Evolutionary conservation across 2,329 filamentous ascomycete species (phyloP), one percentile per base, ranked within the genome.

Genomic region (Fusarium sp.): DNA sequence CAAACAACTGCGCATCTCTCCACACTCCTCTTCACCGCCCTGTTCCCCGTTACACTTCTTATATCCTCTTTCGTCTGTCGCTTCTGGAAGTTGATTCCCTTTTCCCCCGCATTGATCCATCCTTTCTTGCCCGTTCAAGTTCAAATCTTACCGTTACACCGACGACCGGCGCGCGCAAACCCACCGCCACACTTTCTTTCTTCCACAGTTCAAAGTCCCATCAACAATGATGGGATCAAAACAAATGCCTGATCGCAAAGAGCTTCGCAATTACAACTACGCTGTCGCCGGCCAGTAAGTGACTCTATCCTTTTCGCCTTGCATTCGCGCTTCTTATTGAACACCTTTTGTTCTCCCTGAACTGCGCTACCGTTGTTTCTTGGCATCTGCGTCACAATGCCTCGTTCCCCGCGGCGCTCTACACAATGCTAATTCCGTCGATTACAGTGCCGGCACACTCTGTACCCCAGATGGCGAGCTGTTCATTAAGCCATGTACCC

Each of bases 401-500:
- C 20, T 53, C 49, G 12, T 48, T 53, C 48, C 46, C 62, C 49
- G 56, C 43, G 49, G 49, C n/a, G 57, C 60, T 43, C 53, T 55
- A 5, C 48, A 58, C 27, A 47, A 49, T 6, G 23, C 73, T 75
- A 59, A 73, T 64, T 30, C 58, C 18, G 46, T 66, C 16, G 64
- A 49, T 77, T 67, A 47, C 77, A 98, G 94, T 82, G 94, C 97
- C 72, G 96, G 96, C 70, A 95, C 97, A 48, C 88, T 97, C 74
- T 94, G 91, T 77, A 93, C 97, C 76, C 85, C 87, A 58, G 89
- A 93, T 55, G 96, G 96, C 78, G 89, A 92, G 69, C 85, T 98
- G 34, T 92, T 99, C 78, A 93, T 98, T 78, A 99, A 99, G 81
- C 96, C 96, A 20, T 98, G 95, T 80, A 97, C 93, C 1, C 82